Conservation (phyloP, 495 filamentous ascomycete species). For the Penicillium manginii region DNA sequence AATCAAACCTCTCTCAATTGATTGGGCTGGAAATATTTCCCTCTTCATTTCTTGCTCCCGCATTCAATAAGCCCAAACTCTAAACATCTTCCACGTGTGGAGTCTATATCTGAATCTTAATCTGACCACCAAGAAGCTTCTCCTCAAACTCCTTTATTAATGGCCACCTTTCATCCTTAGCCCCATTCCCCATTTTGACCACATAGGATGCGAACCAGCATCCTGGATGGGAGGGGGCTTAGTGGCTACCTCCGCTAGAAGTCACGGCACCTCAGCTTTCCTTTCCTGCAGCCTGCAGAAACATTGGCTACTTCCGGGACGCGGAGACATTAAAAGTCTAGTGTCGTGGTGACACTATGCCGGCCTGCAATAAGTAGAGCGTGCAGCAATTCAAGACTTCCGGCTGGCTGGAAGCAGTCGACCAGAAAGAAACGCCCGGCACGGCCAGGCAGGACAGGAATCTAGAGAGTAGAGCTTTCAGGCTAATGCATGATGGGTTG, state of each 20-base stretch:
- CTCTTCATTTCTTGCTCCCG: slow-evolving; percentile 10
- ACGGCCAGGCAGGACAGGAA: slow-evolving; percentile 12
- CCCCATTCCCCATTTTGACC: background rate
- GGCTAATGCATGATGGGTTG: slow-evolving; percentile 5
- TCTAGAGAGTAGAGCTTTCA: slow-evolving; percentile 12
- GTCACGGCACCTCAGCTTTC: background rate
- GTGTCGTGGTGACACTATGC: slow-evolving; percentile 22
- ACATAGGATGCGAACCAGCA: background rate
- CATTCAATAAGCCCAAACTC: slow-evolving; percentile 21
- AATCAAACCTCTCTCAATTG: slow-evolving; percentile 3
- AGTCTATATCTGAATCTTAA: slow-evolving; percentile 22
- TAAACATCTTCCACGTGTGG: slow-evolving; percentile 18
- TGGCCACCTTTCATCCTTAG: background rate
- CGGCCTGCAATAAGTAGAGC: slow-evolving; percentile 20
- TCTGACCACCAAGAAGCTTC: slow-evolving; percentile 5
- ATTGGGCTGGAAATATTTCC: slow-evolving; percentile 28
- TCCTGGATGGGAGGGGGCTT: background rate
- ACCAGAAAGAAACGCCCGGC: slow-evolving; percentile 8
- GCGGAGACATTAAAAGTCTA: slow-evolving; percentile 18
- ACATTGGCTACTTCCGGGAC: slow-evolving; percentile 5
- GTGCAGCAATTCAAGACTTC: slow-evolving; percentile 19
- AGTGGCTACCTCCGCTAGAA: background rate
- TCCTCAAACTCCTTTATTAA: background rate
- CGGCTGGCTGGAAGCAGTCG: slow-evolving; percentile 20
- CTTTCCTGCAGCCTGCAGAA: background rate